phyloP scores from a whole-genome alignment of 352 stramenopile genomes.

The Pythium guiyangense region DNA sequence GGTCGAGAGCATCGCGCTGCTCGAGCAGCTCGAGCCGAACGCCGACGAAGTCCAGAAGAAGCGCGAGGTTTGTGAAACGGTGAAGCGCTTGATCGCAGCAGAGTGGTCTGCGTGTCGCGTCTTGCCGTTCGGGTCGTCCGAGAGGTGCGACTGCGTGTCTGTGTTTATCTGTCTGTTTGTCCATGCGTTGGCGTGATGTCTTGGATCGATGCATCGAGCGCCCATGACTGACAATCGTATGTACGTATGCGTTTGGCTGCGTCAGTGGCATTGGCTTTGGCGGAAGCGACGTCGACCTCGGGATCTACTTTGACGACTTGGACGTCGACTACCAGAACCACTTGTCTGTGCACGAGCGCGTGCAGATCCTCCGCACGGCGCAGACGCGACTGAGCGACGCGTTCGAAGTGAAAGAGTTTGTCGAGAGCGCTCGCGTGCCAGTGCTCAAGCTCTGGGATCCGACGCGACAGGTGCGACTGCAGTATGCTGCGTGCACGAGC shows the following conservation, averaged over 20 bases:
- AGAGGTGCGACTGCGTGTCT: constrained; percentile 37
- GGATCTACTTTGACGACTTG: constrained; percentile 77
- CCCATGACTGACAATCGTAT: constrained; percentile 9
- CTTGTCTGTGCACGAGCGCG: constrained; percentile 48
- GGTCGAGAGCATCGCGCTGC: constrained; percentile 70
- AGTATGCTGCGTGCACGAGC: neutral
- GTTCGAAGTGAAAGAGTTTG: constrained; percentile 69
- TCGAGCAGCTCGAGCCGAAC: constrained; percentile 82
- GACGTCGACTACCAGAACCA: constrained; percentile 50
- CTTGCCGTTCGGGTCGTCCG: constrained; percentile 70
- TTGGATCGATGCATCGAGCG: neutral
- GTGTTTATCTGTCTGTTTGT: neutral
- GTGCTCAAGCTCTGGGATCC: constrained; percentile 78
- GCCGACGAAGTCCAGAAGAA: constrained; percentile 45
- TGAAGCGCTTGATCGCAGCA: constrained; percentile 43
- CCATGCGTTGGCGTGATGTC: neutral
- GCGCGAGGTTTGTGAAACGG: constrained; percentile 30
- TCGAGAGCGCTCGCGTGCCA: constrained; percentile 67
- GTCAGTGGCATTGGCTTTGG: constrained; percentile 66
- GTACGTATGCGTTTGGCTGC: neutral
- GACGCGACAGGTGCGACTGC: constrained; percentile 29
- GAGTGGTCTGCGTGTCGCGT: constrained; percentile 64
- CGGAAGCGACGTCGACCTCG: constrained; percentile 75
- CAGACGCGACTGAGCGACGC: constrained; percentile 29
- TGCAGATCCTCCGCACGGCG: constrained; percentile 51